A percentile compares a stretch with the other conserved stretches of the same genome.
Evolutionary conservation across 352 stramenopile species (phyloP).

Genomic region (Pythium oligandrum): DNA sequence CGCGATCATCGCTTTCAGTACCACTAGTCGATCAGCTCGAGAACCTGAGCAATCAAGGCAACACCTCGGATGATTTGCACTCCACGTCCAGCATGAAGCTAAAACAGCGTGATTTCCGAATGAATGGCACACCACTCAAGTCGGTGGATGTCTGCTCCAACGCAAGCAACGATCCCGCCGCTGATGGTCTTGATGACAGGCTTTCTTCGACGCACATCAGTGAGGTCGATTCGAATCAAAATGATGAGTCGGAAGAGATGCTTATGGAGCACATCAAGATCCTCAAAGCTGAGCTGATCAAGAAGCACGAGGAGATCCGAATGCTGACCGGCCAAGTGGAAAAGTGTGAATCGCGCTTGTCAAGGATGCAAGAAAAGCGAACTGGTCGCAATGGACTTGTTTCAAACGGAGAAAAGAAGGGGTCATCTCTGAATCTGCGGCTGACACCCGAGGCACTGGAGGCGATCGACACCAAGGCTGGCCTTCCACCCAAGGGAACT

Average conservation of each 20-base stretch:
- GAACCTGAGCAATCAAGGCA: constrained; percentile 14
- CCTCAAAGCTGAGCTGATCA: constrained; percentile 54
- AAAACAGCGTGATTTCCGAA: constrained; percentile 21
- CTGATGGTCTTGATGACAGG: constrained; percentile 4
- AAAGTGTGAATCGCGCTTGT: constrained; percentile 15
- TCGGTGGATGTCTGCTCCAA: background rate
- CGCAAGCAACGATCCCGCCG: background rate
- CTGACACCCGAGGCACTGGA: constrained; percentile 25
- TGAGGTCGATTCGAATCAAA: constrained; percentile 45
- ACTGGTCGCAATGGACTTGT: background rate
- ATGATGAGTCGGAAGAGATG: constrained; percentile 48
- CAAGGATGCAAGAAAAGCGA: constrained; percentile 7
- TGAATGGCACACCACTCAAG: constrained; percentile 10
- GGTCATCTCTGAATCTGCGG: constrained; percentile 6
- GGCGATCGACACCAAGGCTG: constrained; percentile 21
- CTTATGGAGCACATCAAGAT: constrained; percentile 63
- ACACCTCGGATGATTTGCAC: constrained; percentile 3
- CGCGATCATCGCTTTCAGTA: constrained; percentile 3
- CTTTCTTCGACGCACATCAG: background rate
- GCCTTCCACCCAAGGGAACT: constrained; percentile 16
- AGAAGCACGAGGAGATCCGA: constrained; percentile 65
- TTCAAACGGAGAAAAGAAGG: constrained; percentile 1
- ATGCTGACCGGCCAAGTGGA: constrained; percentile 17
- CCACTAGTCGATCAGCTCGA: constrained; percentile 14
- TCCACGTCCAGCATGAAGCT: constrained; percentile 6